Evolutionary conservation across 2,329 filamentous ascomycete genomes (phyloP), one percentile per base, ranked within the genome.

Genomic region (Lecanoromycetidae sp.): DNA sequence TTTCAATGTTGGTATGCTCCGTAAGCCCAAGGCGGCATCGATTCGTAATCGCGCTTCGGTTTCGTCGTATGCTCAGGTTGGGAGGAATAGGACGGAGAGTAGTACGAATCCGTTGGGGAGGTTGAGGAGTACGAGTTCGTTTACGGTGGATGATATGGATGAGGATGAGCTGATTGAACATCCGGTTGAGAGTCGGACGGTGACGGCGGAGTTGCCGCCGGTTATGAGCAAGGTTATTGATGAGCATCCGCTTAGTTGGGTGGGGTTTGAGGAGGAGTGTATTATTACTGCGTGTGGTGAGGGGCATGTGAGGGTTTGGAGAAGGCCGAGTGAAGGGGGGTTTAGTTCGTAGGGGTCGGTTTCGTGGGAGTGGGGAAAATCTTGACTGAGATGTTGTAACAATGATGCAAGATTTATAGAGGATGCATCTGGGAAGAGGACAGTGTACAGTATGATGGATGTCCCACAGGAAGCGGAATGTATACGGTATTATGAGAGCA

Each of bases 1-100:
- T 68, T 98, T 98, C 62, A 94, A 82, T 55, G 87, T 94, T 34
- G 87, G 87, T 57, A 96, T 96, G 90, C 72, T 98, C 57, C 85
- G 93, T 64, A 77, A 88, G 51, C 90, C 91, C 17, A 90, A 90
- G 66, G 82, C 78, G 56, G 48, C 26, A 34, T 26, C 58, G 55
- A 52, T 53, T 7, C 61, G 30, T 52, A 59, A 47, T 48, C 54
- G 15, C 55, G 70, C 66, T 27, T 76, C 72, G 54, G 65, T 76
- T 40, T 68, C 70, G 3, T 70, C 69, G 47, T 58, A 58, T 41
- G 58, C 57, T 12, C 56, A 55, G 29, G 46, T 59, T 77, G 29
- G 39, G 51, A 71, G 77, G 55, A 68, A 74, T 45, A 77, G 85
- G 56, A 80, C 80, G 13, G 73, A 79, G 52, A 79, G 75, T 54